phyloP scores from a whole-genome alignment of 495 filamentous ascomycete genomes.

The Saxophila tyrrhenica region DNA sequence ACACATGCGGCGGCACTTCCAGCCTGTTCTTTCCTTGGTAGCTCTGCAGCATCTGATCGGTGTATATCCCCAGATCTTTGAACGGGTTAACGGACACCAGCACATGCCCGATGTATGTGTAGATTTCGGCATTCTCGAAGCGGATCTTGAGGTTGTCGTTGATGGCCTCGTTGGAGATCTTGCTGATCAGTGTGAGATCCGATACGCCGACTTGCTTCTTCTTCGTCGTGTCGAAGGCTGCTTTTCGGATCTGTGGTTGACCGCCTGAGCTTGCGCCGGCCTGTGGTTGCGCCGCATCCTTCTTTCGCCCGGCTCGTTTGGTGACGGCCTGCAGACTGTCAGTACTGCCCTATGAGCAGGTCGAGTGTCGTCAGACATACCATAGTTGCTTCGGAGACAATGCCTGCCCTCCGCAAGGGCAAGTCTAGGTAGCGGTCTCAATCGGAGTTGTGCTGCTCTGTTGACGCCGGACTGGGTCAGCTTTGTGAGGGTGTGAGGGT shows the following conservation, averaged over 20 bases:
- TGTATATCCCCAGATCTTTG: constrained; percentile 96
- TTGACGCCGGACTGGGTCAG: background rate
- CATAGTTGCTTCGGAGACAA: background rate
- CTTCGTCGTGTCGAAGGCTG: constrained; percentile 86
- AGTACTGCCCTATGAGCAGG: background rate
- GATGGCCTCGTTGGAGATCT: constrained; percentile 97
- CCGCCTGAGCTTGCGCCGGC: constrained; percentile 33
- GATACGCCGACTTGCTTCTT: constrained; percentile 99
- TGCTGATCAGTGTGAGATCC: constrained; percentile 92
- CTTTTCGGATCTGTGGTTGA: constrained; percentile 72
- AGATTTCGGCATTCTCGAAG: constrained; percentile 94
- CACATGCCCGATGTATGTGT: constrained; percentile 99
- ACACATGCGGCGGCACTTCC: constrained; percentile 93
- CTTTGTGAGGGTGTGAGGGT: background rate
- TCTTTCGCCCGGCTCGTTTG: constrained; percentile 50
- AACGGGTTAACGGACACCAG: constrained; percentile 99
- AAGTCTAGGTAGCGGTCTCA: background rate
- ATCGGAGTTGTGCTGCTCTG: background rate
- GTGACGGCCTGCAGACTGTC: constrained; percentile 26
- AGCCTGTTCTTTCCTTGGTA: constrained; percentile 95
- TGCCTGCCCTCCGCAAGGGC: background rate
- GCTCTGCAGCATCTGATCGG: constrained; percentile 76
- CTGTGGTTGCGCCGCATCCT: constrained; percentile 41
- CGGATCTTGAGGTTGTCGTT: constrained; percentile 97
- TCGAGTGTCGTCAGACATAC: background rate